Base-by-base conservation (phyloP, 2,329 filamentous ascomycete genomes). In the Fusarium agapanthi region DNA sequence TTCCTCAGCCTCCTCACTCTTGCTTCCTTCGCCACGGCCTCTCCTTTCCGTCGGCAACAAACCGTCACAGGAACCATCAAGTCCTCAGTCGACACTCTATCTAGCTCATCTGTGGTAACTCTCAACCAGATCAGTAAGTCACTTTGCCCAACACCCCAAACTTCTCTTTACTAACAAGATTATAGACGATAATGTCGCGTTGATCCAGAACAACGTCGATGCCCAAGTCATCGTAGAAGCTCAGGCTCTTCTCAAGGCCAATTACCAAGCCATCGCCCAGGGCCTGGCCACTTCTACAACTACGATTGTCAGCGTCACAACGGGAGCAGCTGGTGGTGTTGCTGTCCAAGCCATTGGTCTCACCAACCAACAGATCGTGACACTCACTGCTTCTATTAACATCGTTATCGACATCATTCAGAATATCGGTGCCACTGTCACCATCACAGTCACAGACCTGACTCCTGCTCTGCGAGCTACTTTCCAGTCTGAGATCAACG, bases 1-100 rank as follows among this genome's bases (percentile, higher is more conserved):
- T 72, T 73, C 28, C 50, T 74, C 12, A 61, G 32, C n/a, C 38
- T 73, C 8, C 18, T 73, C 26, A 55, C 60, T 30, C 51, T 69
- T 28, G 67, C 41, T 15, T 72, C 71, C 12, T 55, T 73, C 13
- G 71, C 54, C 44, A 30, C 61, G 44, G 71, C 71, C 7, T 45
- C 58, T 9, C 71, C 71, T 18, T 32, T 61, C 26, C 40, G 56
- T 3, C 60, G 69, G 24, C 67, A 74, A 15, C 56, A 65, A 40
- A 66, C 71, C 3, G 45, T 65, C 15, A 32, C 47, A 32, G 59
- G 71, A 53, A 50, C 45, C 16, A 54, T 73, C 38, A 16, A 45
- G 22, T 6, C 13, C 4, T 50, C 68, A 1, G 37, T 72, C 10
- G 10, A 13, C 18, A 26, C 12, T 15, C 13, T 74, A 14, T 14